Evolutionary conservation across 331 rosid genomes (phyloP).

Genomic region (Malus hybrid): DNA sequence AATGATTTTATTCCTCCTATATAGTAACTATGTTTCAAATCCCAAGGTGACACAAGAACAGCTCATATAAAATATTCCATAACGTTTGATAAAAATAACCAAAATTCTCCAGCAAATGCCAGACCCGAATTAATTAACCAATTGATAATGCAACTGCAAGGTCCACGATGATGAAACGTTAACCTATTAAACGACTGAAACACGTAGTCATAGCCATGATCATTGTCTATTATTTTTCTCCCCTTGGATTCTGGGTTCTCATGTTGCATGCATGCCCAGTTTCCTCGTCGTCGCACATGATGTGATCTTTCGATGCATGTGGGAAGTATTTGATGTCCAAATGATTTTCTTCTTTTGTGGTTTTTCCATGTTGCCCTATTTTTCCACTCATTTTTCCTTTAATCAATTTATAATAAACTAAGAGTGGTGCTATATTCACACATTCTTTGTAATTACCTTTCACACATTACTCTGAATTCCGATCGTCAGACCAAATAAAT

Average conservation of each 20-base stretch:
- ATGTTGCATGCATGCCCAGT: slow-evolving; percentile 43
- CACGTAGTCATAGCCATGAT: neutral
- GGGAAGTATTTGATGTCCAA: slow-evolving; percentile 11
- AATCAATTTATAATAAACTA: too few species aligned
- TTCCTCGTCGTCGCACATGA: slow-evolving; percentile 65
- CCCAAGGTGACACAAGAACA: slow-evolving; percentile 16
- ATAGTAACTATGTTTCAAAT: slow-evolving; percentile 16
- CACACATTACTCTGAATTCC: too few species aligned
- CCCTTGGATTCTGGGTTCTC: slow-evolving; percentile 79
- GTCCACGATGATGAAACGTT: slow-evolving; percentile 28
- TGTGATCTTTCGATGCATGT: slow-evolving; percentile 6
- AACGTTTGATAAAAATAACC: slow-evolving; percentile 28
- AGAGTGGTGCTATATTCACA: too few species aligned
- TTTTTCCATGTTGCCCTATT: neutral
- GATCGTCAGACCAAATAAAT: too few species aligned
- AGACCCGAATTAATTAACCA: too few species aligned
- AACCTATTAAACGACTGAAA: neutral
- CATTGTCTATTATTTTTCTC: slow-evolving; percentile 14
- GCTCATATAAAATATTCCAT: neutral
- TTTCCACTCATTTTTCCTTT: neutral
- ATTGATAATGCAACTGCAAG: neutral
- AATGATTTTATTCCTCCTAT: neutral
- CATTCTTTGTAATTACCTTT: too few species aligned
- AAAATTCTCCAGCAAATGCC: slow-evolving; percentile 43
- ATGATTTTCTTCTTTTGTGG: neutral